Evolutionary conservation across 371 early-diverging fungal species (phyloP).

Genomic region (Fennellomyces sp.): DNA sequence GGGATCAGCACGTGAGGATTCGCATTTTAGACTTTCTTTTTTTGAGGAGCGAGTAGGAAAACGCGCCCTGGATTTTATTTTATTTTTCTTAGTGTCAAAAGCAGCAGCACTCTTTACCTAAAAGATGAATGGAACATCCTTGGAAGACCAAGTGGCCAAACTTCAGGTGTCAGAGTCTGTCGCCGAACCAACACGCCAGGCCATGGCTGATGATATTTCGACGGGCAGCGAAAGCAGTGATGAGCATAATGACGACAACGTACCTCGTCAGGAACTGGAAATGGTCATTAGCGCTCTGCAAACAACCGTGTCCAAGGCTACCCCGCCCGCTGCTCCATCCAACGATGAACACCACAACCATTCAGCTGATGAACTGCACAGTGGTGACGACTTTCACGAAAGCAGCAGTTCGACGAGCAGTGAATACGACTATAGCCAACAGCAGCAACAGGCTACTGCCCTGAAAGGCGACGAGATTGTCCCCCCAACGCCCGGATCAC

Average conservation of each 20-base stretch:
- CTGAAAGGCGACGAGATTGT: constrained; percentile 11
- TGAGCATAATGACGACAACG: background rate
- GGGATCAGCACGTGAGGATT: background rate
- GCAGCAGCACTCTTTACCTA: background rate
- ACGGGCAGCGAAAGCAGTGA: constrained; percentile 20
- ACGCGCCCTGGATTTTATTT: constrained; percentile 6
- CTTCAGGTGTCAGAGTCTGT: constrained; percentile 10
- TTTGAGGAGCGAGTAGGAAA: background rate
- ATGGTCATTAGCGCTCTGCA: constrained; percentile 23
- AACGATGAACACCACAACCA: background rate
- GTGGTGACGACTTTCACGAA: constrained; percentile 14
- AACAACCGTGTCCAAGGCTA: constrained; percentile 9
- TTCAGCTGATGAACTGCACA: constrained; percentile 11
- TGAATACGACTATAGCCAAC: constrained; percentile 5
- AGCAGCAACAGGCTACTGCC: background rate
- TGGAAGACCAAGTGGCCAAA: background rate
- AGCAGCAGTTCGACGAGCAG: background rate
- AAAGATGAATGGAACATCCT: constrained; percentile 1
- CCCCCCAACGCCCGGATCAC: constrained; percentile 29
- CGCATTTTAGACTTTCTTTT: background rate
- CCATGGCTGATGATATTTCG: constrained; percentile 15
- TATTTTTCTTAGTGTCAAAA: background rate
- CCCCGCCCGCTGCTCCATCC: background rate
- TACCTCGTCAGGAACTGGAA: constrained; percentile 19
- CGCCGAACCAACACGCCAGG: background rate